These are phyloP conservation scores for Bretschneidera sinensis DNA, from an alignment of 345 rosid species.

Conservation along the genomic window DNA sequence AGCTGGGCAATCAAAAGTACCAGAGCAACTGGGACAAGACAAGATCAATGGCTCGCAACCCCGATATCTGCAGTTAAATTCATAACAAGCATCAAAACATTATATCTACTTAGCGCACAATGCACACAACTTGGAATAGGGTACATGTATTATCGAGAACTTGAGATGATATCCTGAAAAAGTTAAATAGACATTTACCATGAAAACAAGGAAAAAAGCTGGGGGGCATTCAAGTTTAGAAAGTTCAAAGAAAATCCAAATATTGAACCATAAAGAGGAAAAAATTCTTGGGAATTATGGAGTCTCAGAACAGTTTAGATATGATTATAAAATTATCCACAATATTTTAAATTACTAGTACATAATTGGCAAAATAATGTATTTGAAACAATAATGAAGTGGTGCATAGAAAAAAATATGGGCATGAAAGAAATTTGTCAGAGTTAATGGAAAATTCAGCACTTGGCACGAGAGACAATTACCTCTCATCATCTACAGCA, in stretches of 20 bases:
- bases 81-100: background rate
- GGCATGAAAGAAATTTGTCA: background rate
- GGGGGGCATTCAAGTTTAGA: background rate
- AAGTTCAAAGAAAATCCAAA: background rate
- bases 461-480: conserved; percentile 15
- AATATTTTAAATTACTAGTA: too few species aligned
- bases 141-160: background rate
- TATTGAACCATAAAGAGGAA: background rate
- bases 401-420: background rate
- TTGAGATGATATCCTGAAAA: background rate
- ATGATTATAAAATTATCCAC: background rate
- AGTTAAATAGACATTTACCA: background rate
- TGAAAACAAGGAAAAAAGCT: background rate
- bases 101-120: background rate
- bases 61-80: conserved; percentile 50
- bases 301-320: too few species aligned
- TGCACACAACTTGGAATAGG: too few species aligned
- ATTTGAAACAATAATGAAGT: background rate
- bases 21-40: conserved; percentile 84
- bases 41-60: conserved; percentile 72
- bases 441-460: conserved; percentile 2
- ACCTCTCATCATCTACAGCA: conserved; percentile 75
- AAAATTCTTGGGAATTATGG: too few species aligned
- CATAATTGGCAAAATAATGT: background rate
- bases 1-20: conserved; percentile 66